These are phyloP conservation scores for Atkinsonella hypoxylon DNA, from an alignment of 2,329 filamentous ascomycete genomes.

Conservation along the genomic window DNA sequence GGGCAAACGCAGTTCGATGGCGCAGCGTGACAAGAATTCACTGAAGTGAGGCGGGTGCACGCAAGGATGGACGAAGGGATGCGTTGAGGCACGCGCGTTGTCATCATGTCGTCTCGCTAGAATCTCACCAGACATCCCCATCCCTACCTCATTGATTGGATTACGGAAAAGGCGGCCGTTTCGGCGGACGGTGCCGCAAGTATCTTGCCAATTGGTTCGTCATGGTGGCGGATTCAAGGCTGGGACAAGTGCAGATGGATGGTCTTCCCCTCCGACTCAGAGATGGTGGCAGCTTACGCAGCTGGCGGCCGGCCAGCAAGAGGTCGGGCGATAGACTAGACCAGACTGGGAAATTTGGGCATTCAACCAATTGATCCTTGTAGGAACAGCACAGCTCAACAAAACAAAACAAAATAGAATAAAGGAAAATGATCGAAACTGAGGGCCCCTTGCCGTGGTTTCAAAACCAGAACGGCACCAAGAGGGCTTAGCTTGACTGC, in stretches of 20 bases:
- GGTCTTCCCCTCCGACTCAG: too few species aligned
- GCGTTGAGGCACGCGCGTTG: too few species aligned
- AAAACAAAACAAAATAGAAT: not conserved
- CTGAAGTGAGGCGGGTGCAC: not conserved
- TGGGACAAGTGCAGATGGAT: too few species aligned
- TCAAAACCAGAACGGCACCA: too few species aligned
- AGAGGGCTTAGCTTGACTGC: too few species aligned
- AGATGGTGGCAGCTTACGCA: too few species aligned
- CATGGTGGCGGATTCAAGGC: not conserved
- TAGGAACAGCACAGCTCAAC: not conserved
- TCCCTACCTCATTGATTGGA: not conserved
- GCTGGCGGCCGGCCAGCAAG: too few species aligned
- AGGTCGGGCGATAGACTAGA: not conserved
- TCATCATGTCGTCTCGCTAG: too few species aligned
- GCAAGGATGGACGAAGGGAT: not conserved
- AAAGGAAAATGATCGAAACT: not conserved
- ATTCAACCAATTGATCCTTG: not conserved
- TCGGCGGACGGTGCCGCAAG: not conserved
- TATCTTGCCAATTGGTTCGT: not conserved
- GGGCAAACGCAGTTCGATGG: not conserved
- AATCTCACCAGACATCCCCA: too few species aligned
- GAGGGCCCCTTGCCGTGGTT: not conserved
- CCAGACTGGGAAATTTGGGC: not conserved
- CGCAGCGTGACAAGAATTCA: not conserved
- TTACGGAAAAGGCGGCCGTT: not conserved